A percentile compares a stretch with the other conserved stretches of the same genome.
These are phyloP conservation scores for Carex littledalei DNA, from an alignment of 176 grass and related monocot genomes.

Conservation along the genomic window DNA sequence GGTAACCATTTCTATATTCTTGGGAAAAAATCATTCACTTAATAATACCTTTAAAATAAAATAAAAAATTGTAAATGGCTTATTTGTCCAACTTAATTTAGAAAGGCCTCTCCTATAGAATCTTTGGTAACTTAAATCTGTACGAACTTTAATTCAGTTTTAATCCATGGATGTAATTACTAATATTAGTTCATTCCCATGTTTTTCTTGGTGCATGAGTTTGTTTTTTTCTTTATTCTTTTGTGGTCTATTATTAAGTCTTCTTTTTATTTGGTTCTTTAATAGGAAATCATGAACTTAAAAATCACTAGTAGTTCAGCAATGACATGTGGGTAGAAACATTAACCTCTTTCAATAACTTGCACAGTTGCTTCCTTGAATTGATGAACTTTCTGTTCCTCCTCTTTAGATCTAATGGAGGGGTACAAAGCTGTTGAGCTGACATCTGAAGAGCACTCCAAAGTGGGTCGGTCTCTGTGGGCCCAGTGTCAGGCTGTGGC, in stretches of 20 bases:
- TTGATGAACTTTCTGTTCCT: neutral
- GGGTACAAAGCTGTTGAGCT: constrained; percentile 74
- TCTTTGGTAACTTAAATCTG: neutral
- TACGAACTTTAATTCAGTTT: neutral
- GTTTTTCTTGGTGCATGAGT: neutral
- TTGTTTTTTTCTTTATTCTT: neutral
- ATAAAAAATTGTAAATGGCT: neutral
- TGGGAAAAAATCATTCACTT: neutral
- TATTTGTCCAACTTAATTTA: neutral
- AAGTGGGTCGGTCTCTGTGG: constrained; percentile 44
- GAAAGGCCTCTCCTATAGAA: neutral
- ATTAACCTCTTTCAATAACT: neutral
- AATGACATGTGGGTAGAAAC: neutral
- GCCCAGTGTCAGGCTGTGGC: constrained; percentile 89
- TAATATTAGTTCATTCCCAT: neutral
- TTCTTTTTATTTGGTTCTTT: neutral
- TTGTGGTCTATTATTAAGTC: neutral
- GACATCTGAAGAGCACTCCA: constrained; percentile 64
- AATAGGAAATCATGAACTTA: neutral
- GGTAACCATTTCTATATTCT: constrained; percentile 34
- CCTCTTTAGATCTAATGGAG: constrained; percentile 71
- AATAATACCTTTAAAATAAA: neutral
- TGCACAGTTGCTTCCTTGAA: neutral
- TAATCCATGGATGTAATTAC: neutral
- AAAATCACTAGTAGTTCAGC: neutral